Percentiles rank a stretch among this genome's conserved stretches.
Evolutionary conservation across 768 basidiomycete genomes (phyloP).

Genomic region (Rhodocollybia butyracea): DNA sequence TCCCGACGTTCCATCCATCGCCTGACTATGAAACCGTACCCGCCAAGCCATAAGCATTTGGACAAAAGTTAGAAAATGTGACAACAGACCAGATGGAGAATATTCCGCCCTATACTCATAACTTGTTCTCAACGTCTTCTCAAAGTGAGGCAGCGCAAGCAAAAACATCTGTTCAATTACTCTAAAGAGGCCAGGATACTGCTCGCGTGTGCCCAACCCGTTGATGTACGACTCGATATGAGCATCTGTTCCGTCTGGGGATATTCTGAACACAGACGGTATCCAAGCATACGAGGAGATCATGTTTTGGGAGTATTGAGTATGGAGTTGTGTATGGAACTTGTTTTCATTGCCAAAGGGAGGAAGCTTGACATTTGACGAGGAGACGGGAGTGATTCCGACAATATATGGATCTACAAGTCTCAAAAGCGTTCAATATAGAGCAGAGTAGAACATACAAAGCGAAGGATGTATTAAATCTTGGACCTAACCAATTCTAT

Average conservation of each 20-base stretch:
- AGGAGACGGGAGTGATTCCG: no score
- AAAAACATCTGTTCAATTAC: constrained; percentile 13
- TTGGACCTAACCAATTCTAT: constrained; percentile 6
- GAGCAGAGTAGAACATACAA: constrained; percentile 1
- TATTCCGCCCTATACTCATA: neutral
- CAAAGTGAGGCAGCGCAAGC: constrained; percentile 11
- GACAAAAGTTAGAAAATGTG: no score
- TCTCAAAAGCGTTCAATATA: neutral
- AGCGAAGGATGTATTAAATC: constrained; percentile 15
- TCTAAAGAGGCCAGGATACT: constrained; percentile 6
- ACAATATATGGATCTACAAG: no score
- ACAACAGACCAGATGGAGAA: neutral
- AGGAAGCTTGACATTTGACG: neutral
- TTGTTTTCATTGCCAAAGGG: neutral
- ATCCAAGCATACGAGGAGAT: no score
- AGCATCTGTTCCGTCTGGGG: no score
- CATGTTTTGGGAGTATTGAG: constrained; percentile 9
- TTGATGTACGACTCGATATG: no score
- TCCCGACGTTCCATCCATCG: no score
- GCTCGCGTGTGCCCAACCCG: constrained; percentile 12
- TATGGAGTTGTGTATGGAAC: neutral
- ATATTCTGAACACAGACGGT: no score
- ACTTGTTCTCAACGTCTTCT: neutral
- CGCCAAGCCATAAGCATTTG: no score
- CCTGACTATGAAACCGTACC: no score